phyloP scores from a whole-genome alignment of 164 flowering plant species.

The grape (Vitis vinifera) region DNA sequence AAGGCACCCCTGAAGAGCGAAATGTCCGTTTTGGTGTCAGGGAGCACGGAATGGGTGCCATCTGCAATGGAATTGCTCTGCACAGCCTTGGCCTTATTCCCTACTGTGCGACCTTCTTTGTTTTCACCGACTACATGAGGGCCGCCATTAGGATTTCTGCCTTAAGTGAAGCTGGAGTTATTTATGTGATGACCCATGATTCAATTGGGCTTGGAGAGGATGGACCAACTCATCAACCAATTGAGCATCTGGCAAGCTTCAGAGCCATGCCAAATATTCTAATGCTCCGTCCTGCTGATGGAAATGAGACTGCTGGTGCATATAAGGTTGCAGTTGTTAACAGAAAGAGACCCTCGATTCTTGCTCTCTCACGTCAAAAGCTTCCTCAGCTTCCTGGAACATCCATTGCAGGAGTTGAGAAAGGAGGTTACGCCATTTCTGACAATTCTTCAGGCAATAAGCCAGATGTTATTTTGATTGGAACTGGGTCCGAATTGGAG shows the following conservation, averaged over 20 bases:
- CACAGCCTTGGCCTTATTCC: slow-evolving; percentile 92
- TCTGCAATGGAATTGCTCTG: slow-evolving; percentile 89
- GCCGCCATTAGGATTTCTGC: slow-evolving; percentile 95
- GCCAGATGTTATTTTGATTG: slow-evolving; percentile 86
- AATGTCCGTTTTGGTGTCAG: slow-evolving; percentile 95
- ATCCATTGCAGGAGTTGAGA: slow-evolving; percentile 82
- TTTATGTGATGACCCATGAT: slow-evolving; percentile 98
- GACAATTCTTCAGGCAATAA: slow-evolving; percentile 83
- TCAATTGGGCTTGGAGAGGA: slow-evolving; percentile 99
- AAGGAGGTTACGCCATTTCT: slow-evolving; percentile 87
- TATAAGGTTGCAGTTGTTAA: slow-evolving; percentile 82
- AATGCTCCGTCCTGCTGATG: slow-evolving; percentile 98
- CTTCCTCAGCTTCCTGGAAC: slow-evolving; percentile 85
- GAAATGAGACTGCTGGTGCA: slow-evolving; percentile 95
- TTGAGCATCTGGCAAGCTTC: slow-evolving; percentile 97
- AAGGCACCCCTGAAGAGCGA: slow-evolving; percentile 90
- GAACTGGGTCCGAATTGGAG: slow-evolving; percentile 95
- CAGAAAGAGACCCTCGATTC: slow-evolving; percentile 86
- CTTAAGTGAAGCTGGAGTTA: slow-evolving; percentile 74
- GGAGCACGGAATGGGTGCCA: slow-evolving; percentile 96
- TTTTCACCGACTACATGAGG: slow-evolving; percentile 99
- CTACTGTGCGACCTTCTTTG: slow-evolving; percentile 98
- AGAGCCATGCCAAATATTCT: slow-evolving; percentile 97
- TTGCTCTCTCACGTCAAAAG: slow-evolving; percentile 95
- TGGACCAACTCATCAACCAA: slow-evolving; percentile 99